Base-by-base conservation (phyloP, 768 basidiomycete genomes). In the Amanita subjunquillea region DNA sequence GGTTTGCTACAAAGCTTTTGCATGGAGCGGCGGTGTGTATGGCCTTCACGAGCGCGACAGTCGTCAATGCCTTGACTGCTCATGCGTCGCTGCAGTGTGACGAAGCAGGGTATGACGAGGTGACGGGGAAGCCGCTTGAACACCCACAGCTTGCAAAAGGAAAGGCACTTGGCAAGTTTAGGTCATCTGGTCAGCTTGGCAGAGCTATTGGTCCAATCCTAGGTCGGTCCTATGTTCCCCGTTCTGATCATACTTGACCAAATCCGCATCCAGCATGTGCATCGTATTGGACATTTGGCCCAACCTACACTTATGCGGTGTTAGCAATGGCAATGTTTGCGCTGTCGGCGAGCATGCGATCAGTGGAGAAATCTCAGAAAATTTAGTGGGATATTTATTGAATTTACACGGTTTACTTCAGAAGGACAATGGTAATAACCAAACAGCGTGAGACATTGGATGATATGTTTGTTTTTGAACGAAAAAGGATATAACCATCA, bases 21-120 rank as follows among this genome's bases (percentile, higher is more conserved):
- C 80, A 80, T 61, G 73, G 67, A n/a, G 85, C 89, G 5, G 88
- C 91, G 0, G 75, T 87, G 4, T 88, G 85, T 60, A 75, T 97
- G 69, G 91, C 92, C 3, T 96, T 92, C 71, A 96, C 95, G 4
- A 88, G 85, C 55, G 94, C 95, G 4, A 96, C 92, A 1, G 94
- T 96, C 47, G 95, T 99, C 56, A 97, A 88, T 62, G 81, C 90
- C 7, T 72, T 99, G 57, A 99, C 92, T 36, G 84, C 93, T 23
- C 82, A 85, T 56, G 95, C 94, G 8, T 93, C 91, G 12, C 65
- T 93, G 58, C 91, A 94, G 67, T 93, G 91, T 57, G 89, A 95
- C 62, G 89, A 92, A 27, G 75, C 67, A 9, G 67, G 67, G 10
- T 65, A 77, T 13, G 80, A 84, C 61, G 65, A 70, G 7, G 72